Evolutionary conservation across 2,329 filamentous ascomycete species (phyloP), one percentile per base, ranked within the genome.

Genomic region (Cephalotrichum gorgonifer): DNA sequence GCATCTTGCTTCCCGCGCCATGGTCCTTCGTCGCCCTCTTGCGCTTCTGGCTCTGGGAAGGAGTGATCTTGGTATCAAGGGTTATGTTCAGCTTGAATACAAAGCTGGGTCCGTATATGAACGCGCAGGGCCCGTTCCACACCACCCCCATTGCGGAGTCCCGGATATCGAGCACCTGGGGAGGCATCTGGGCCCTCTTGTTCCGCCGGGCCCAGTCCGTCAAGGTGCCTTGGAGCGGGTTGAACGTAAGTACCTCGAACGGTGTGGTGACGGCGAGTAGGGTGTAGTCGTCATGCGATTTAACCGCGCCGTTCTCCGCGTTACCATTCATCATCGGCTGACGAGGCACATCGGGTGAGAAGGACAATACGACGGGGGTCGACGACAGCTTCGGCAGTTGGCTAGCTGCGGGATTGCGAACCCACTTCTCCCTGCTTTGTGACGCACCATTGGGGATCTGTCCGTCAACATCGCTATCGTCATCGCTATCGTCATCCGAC

Each of bases 41-140:
- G 50, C 77, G 72, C 64, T 81, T 81, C 57, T 59, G 75, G 51
- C 63, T 68, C 17, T 55, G 62, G 53, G 54, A 58, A 49, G 46
- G 53, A 14, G 53, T 20, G 50, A 57, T 51, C 54, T 55, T 54
- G 63, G 64, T 53, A 62, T 95, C 85, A 58, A 78, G 76, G 20
- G 78, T 78, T 27, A 95, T 70, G 62, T 97, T 89, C 52, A 98
- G 79, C 90, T 97, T 97, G 69, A 87, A 89, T 23, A 98, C 66
- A 76, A 89, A 97, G 1, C 79, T 83, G 38, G 81, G 78, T 6
- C 91, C 90, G 59, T 95, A 96, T 20, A 97, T 68, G 88, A 91
- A 97, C 7, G 91, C 67, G 14, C 91, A 78, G 26, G 72, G 71
- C 1, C 84, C 72, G 60, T 94, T 86, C 90, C 91, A 97, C 35